A percentile compares a stretch with the other conserved stretches of the same genome.
Evolutionary conservation across 192 early-diverging fungal genomes (phyloP).

Genomic region (Chytriomyces sp.): DNA sequence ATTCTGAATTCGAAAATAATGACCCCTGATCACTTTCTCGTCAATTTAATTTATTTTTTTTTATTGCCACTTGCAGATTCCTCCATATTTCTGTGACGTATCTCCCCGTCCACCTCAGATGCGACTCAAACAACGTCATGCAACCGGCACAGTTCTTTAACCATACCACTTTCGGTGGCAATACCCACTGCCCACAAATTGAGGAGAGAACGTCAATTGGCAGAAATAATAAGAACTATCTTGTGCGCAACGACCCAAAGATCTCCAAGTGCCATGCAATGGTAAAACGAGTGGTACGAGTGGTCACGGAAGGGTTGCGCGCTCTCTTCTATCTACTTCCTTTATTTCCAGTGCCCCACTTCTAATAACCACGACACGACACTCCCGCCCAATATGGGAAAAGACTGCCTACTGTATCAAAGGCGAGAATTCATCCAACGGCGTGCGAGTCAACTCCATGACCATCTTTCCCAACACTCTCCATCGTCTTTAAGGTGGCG

Average conservation of each 20-base stretch:
- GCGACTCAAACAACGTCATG: constrained; percentile 5
- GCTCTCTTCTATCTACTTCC: background rate
- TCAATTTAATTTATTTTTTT: no score
- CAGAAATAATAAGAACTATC: constrained; percentile 54
- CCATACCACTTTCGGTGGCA: constrained; percentile 39
- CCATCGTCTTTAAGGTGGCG: constrained; percentile 40
- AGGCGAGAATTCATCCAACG: constrained; percentile 56
- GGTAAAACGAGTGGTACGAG: constrained; percentile 36
- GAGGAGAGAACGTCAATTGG: constrained; percentile 47
- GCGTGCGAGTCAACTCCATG: constrained; percentile 52
- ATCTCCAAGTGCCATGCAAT: constrained; percentile 55
- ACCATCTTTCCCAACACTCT: constrained; percentile 37
- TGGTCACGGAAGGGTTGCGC: constrained; percentile 34
- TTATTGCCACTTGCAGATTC: no score
- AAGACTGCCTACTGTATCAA: constrained; percentile 38
- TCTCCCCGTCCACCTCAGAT: constrained; percentile 26
- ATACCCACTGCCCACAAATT: constrained; percentile 35
- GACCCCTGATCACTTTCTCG: no score
- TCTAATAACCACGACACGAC: no score
- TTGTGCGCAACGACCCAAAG: constrained; percentile 45
- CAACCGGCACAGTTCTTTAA: constrained; percentile 41
- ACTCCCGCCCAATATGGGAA: no score
- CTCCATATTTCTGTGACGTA: background rate
- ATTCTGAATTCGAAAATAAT: no score
- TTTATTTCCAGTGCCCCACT: background rate